A percentile compares a stretch with the other conserved stretches of the same genome.
These are phyloP conservation scores for Tranzscheliella williamsii DNA, from an alignment of 1,284 basidiomycete species.

Conservation along the genomic window DNA sequence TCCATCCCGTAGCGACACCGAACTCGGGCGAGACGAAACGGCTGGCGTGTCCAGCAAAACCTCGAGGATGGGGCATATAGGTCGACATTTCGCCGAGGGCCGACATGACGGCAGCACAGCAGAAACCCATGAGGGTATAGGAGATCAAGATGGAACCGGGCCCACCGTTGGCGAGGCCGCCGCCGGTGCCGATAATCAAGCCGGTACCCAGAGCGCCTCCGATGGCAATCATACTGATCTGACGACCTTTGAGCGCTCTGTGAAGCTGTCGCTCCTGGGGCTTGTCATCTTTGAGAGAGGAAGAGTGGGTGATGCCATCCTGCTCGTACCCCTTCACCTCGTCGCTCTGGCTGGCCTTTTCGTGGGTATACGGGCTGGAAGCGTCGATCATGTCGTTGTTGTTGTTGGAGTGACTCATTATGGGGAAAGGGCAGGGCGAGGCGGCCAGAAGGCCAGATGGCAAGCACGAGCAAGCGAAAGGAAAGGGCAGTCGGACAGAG, in stretches of 20 bases:
- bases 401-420: too few species aligned
- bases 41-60: constrained; percentile 62
- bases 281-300: constrained; percentile 8
- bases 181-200: constrained; percentile 72
- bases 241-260: constrained; percentile 64
- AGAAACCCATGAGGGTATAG: constrained; percentile 59
- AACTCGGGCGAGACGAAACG: constrained; percentile 63
- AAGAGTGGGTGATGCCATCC: constrained; percentile 3
- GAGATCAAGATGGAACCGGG: constrained; percentile 64
- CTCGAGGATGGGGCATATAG: constrained; percentile 62
- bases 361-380: constrained; percentile 7
- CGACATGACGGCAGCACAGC: constrained; percentile 43
- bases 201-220: constrained; percentile 65
- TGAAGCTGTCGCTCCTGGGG: constrained; percentile 43
- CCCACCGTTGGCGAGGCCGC: constrained; percentile 62
- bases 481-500: too few species aligned
- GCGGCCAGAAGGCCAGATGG: too few species aligned
- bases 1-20: constrained; percentile 60
- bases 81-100: constrained; percentile 63
- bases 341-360: constrained; percentile 14
- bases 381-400: too few species aligned
- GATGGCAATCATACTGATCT: constrained; percentile 69
- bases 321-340: constrained; percentile 21
- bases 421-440: too few species aligned
- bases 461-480: too few species aligned